Evolutionary conservation across 306 rosid species (phyloP).

Genomic region (Mimosa bimucronata): DNA sequence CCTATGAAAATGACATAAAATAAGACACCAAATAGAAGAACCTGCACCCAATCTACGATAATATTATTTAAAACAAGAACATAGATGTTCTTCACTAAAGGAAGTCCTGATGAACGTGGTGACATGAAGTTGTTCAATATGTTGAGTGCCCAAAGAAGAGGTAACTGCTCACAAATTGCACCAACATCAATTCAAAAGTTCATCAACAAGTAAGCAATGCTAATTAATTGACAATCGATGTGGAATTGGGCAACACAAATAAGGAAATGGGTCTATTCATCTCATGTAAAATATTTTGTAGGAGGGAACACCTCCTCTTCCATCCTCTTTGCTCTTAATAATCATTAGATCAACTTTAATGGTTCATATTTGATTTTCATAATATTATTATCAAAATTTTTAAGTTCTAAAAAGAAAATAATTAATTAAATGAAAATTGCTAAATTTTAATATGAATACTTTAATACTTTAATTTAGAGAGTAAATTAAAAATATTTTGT

Average conservation of each 20-base stretch:
- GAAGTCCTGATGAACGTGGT: conserved; percentile 54
- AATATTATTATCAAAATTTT: no score
- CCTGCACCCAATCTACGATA: conserved; percentile 81
- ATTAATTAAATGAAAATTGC: no score
- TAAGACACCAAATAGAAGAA: conserved; percentile 38
- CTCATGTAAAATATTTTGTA: not conserved
- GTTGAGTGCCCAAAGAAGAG: conserved; percentile 67
- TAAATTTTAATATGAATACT: no score
- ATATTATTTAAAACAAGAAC: conserved; percentile 75
- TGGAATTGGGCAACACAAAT: conserved; percentile 5
- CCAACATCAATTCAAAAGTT: conserved; percentile 76
- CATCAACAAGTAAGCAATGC: conserved; percentile 31
- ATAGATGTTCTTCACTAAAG: conserved; percentile 56
- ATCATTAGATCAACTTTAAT: no score
- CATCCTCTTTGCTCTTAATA: no score
- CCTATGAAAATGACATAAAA: conserved; percentile 4
- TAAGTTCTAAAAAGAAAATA: no score
- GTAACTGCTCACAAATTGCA: conserved; percentile 76
- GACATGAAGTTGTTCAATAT: conserved; percentile 74
- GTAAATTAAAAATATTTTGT: no score
- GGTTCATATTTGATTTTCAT: no score
- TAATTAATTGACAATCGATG: conserved; percentile 26
- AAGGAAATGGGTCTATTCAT: not conserved
- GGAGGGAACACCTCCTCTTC: no score
- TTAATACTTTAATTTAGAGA: no score